Base-by-base conservation (phyloP, 176 grass and related monocot genomes). In the Bromus sterilis region DNA sequence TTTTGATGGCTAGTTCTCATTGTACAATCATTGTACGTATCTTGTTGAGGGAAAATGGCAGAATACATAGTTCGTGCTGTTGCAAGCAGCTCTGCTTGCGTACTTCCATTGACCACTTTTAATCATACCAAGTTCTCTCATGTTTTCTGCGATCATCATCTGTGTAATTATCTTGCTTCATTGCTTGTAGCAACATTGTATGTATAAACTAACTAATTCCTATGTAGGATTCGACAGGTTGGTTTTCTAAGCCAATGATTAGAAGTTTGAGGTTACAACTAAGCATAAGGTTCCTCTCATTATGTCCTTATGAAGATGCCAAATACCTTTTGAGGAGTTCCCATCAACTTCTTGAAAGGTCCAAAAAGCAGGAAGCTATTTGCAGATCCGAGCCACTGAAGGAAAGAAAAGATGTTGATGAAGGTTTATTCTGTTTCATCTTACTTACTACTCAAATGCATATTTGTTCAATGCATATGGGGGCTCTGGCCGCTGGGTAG, bases 201-300 rank as follows among this genome's bases (percentile, higher is more conserved):
- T 81, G 48, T 77, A n/a, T 7, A 81, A 83, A 84, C 34, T 65
- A 73, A 82, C 80, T 86, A 46, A 84, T 89, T 89, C 36, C 28
- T 84, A 18, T 89, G 30, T 86, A 88, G 94, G 74, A 74, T 86
- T 80, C 73, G 60, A 87, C 92, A 88, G 92, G 95, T 83, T 98
- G 95, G 95, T 93, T 98, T 76, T 98, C 90, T 36, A 84, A 76
- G 72, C 75, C 82, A 56, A 89, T 88, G 88, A 80, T 98, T 49
- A 93, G 80, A 86, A 89, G 61, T 41, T 55, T 98, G 79, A 91
- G 88, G 79, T 67, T 98, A 66, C 92, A 93, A 89, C 70, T 94
- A 37, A 83, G 83, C 56, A 89, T 94, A 76, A 85, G 88, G 66
- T 91, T 94, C 79, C 77, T 98, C 56, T 98, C 88, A 25, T 75